Evolutionary conservation across 2,329 filamentous ascomycete genomes (phyloP).

Genomic region (Monilinia aucupariae): DNA sequence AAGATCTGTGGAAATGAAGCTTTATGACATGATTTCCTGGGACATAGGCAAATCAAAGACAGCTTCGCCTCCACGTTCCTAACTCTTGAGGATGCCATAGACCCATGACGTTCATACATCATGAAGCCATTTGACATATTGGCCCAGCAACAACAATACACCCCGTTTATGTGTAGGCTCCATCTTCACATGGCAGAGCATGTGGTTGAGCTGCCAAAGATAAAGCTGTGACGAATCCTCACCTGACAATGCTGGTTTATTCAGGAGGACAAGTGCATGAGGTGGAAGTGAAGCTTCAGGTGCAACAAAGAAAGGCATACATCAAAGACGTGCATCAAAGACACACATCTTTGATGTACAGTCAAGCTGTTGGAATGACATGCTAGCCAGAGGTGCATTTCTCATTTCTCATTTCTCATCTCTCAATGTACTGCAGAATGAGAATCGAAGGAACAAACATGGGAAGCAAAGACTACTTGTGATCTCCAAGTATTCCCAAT

Average conservation of each 20-base stretch:
- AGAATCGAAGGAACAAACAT: not conserved
- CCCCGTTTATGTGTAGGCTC: not conserved
- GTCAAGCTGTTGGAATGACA: no score
- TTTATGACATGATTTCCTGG: not conserved
- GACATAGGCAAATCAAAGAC: not conserved
- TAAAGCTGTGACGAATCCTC: not conserved
- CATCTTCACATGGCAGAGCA: not conserved
- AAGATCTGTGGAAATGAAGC: not conserved
- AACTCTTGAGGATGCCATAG: not conserved
- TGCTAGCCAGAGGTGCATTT: not conserved
- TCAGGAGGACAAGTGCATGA: not conserved
- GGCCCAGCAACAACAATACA: not conserved
- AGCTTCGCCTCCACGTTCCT: not conserved
- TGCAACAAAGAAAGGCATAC: not conserved
- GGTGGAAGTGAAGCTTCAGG: not conserved
- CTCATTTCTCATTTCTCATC: no score
- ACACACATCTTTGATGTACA: not conserved
- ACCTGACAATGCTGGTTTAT: not conserved
- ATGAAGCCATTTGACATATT: not conserved
- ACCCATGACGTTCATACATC: not conserved
- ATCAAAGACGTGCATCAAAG: not conserved
- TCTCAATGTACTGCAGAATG: not conserved
- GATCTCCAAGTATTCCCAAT: not conserved
- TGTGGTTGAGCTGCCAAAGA: not conserved
- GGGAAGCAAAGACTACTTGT: not conserved